A percentile compares a stretch with the other conserved stretches of the same genome.
Evolutionary conservation across 2,329 filamentous ascomycete species (phyloP).

Genomic region (Trichoderma simmonsii): DNA sequence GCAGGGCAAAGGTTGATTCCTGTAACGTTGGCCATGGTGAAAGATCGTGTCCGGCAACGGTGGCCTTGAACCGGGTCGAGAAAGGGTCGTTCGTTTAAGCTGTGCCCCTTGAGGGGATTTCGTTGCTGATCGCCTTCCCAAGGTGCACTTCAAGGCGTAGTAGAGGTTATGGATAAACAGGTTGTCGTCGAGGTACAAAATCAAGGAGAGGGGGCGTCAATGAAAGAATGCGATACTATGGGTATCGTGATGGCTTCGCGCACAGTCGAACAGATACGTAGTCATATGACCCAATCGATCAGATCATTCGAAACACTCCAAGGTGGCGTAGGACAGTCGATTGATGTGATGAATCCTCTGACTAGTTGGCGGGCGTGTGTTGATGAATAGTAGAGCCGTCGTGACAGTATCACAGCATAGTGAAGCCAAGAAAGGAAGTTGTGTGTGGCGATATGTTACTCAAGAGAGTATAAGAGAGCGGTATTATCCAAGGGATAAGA

Average conservation of each 20-base stretch:
- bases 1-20: slow-evolving; percentile 56
- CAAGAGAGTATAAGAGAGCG: slow-evolving; percentile 7
- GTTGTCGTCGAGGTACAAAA: neutral
- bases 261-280: neutral
- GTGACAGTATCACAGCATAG: slow-evolving; percentile 15
- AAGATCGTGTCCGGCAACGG: neutral
- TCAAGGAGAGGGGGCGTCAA: slow-evolving; percentile 4
- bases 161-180: neutral
- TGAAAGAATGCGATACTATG: neutral
- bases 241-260: neutral
- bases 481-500: slow-evolving; percentile 1
- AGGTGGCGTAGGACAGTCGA: slow-evolving; percentile 5
- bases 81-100: neutral
- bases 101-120: neutral
- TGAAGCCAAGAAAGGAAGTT: neutral
- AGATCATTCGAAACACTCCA: neutral
- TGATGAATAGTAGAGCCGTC: neutral
- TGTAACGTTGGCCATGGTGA: slow-evolving; percentile 31
- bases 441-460: neutral
- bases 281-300: slow-evolving; percentile 10
- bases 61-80: neutral
- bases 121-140: neutral
- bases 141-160: neutral
- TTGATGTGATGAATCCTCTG: neutral
- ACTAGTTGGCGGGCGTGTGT: neutral